Evolutionary conservation across 2,329 filamentous ascomycete species (phyloP), one percentile per base, ranked within the genome.

Genomic region (Verticillium nonalfalfae): DNA sequence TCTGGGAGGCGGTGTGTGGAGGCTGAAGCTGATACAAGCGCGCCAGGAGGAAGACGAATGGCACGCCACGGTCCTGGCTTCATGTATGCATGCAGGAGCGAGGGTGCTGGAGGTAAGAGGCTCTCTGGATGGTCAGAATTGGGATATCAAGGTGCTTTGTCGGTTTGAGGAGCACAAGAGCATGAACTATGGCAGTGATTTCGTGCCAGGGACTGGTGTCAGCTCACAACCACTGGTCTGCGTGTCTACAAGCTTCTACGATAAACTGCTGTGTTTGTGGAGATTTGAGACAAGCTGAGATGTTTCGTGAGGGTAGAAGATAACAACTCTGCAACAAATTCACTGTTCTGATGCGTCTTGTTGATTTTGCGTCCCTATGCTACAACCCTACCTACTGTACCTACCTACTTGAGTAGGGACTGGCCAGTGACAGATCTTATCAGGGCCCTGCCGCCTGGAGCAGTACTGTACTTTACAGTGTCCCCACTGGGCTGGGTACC

Each of bases 151-250:
- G 54, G 79, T 94, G 1, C 66, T 93, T 56, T 87, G 83, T 0
- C 83, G 81, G 59, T 96, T 96, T 69, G 89, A 91, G 67, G 90
- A 94, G 71, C 93, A 97, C 72, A 81, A 90, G 75, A 97, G 92
- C 72, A 97, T 97, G 92, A 97, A 96, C 69, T 98, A 98, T 72
- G 93, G 89, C 7, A 91, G 90, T 68, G 93, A 93, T 74, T 84
- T 86, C 62, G 80, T 84, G 66, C 81, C 81, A 1, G 69, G 61
- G 31, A 59, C 59, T 7, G 67, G 69, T 59, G 67, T 62, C 0
- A 61, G 63, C 4, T n/a, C 15, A 3, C 13, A 10, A 2, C 60
- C 75, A 7, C 61, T 80, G 39, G 67, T 78, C 21, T 83, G 87
- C 66, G 78, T 92, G 1, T 90, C 88, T 26, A 91, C 88, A 1